These are phyloP conservation scores for Pleurotus giganteus DNA, from an alignment of 768 basidiomycete genomes.

Conservation along the genomic window DNA sequence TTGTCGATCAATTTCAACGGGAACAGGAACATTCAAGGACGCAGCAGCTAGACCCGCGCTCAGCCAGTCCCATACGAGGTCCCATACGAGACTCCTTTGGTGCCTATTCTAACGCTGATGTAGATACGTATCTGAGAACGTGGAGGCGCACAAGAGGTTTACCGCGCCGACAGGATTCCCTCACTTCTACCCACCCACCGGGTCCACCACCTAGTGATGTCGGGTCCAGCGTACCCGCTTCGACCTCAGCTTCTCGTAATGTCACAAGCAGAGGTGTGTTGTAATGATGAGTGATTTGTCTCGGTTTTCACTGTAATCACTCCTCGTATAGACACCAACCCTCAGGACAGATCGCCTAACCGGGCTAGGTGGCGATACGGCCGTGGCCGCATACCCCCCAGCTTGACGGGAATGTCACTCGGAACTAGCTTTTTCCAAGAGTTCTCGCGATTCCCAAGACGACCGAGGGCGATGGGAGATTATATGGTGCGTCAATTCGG, in stretches of 20 bases:
- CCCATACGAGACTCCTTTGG: not conserved
- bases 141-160: not conserved
- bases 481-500: slow-evolving; percentile 45
- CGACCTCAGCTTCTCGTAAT: no score
- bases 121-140: not conserved
- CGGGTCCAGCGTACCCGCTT: no score
- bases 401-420: slow-evolving; percentile 15
- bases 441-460: slow-evolving; percentile 15
- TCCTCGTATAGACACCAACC: not conserved
- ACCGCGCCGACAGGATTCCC: not conserved
- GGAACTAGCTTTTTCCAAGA: slow-evolving; percentile 11
- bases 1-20: slow-evolving; percentile 24
- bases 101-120: not conserved
- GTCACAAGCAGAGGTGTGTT: not conserved
- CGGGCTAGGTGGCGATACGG: not conserved
- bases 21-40: slow-evolving; percentile 13
- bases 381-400: not conserved
- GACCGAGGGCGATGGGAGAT: slow-evolving; percentile 35
- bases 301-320: not conserved
- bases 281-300: no score
- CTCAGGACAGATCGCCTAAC: not conserved
- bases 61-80: not conserved
- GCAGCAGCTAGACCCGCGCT: not conserved
- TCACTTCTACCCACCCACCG: not conserved
- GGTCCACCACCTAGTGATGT: not conserved